Conservation (phyloP, 2,329 filamentous ascomycete genomes). For the Aspergillus hortae region DNA sequence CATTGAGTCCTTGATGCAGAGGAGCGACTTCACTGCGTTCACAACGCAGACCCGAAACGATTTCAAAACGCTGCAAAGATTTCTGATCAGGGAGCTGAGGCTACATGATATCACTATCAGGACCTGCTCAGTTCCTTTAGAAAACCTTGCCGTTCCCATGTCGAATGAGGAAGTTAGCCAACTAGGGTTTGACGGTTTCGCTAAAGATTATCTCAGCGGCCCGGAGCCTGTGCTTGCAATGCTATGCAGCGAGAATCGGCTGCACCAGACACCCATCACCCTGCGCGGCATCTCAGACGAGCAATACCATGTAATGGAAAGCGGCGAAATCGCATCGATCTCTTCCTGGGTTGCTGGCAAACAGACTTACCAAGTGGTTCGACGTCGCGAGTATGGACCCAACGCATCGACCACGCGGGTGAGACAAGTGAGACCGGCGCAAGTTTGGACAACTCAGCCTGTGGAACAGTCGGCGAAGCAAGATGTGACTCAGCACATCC, state of each 20-base stretch:
- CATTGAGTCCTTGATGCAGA: slow-evolving; percentile 56
- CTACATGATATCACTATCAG: slow-evolving; percentile 71
- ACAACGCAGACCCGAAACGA: slow-evolving; percentile 74
- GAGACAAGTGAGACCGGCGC: slow-evolving; percentile 57
- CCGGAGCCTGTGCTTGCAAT: slow-evolving; percentile 82
- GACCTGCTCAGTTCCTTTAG: slow-evolving; percentile 54
- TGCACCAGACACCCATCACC: slow-evolving; percentile 67
- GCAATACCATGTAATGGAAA: slow-evolving; percentile 64
- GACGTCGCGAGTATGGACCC: slow-evolving; percentile 77
- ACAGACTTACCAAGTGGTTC: slow-evolving; percentile 61
- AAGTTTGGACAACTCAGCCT: slow-evolving; percentile 73
- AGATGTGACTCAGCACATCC: slow-evolving; percentile 54
- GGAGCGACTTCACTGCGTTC: slow-evolving; percentile 57
- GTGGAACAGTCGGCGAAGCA: slow-evolving; percentile 60
- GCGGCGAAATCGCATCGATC: slow-evolving; percentile 59
- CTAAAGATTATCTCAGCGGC: slow-evolving; percentile 73
- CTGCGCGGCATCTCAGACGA: slow-evolving; percentile 61
- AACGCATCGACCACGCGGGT: slow-evolving; percentile 68
- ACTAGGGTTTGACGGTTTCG: slow-evolving; percentile 74
- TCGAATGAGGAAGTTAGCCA: slow-evolving; percentile 51
- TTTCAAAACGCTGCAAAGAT: slow-evolving; percentile 66
- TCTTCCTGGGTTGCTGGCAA: slow-evolving; percentile 67
- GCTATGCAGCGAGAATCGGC: slow-evolving; percentile 69
- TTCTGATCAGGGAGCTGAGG: slow-evolving; percentile 60
- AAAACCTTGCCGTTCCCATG: slow-evolving; percentile 55